Base-by-base conservation (phyloP, 805 yeast genomes). In the Maudiozyma bulderi region DNA sequence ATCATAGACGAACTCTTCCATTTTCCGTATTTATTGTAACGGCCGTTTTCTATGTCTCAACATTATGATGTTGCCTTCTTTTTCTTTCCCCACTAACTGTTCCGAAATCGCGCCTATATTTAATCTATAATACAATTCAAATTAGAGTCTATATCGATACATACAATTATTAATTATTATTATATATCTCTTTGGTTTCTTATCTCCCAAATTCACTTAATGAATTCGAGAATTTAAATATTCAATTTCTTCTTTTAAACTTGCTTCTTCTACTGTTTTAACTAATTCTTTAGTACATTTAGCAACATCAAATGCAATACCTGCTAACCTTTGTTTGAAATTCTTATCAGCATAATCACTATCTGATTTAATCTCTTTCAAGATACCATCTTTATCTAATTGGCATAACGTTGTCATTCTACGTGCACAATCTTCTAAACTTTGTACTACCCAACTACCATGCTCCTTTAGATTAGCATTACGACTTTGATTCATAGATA, bases 271-370 rank as follows among this genome's bases (percentile, higher is more conserved):
- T 5, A 91, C 96, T 1, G 95, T 86, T 70, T 90, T 90, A 20
- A 91, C 98, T 61, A 91, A 75, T 66, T 91, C 98, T 66, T 90
- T 91, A 5, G 97, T 91, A 65, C 95, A 85, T 67, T 91, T 89
- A 28, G 97, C 97, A 69, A 91, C 86, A 65, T 91, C 98, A 70
- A 89, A 91, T 31, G 96, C 91, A 56, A 90, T 84, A 2, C 97
- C 97, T 0, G 98, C 98, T 55, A 91, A 77, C 60, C 97, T 78
- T 67, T 91, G 97, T 67, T 87, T 87, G 71, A 88, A 84, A 57
- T 85, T 85, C 65, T 86, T 84, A 62, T 88, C 95, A 2, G 96
- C 96, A 61, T 76, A 81, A 47, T 82, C 86, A 35, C 60, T 68
- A 54, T 81, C 85, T 40, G 67, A 66, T 28, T 59, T 59, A 15